phyloP scores from a whole-genome alignment of 768 basidiomycete genomes.

The Psilocybe tampanensis region DNA sequence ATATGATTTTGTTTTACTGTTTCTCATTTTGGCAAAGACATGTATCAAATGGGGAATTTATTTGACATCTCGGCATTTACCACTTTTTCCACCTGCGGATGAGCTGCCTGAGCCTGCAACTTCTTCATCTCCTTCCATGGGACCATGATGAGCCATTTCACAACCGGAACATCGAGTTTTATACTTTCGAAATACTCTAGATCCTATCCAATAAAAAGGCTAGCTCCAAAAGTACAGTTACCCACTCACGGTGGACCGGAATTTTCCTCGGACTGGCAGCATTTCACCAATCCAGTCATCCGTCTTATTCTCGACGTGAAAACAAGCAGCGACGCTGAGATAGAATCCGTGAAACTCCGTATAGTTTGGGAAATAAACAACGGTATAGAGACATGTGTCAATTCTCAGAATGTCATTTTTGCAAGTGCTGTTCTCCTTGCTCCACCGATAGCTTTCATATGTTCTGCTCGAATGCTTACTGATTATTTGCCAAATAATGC shows the following conservation, averaged over 20 bases:
- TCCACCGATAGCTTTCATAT: not conserved
- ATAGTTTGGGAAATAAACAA: conserved; percentile 63
- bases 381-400: conserved; percentile 36
- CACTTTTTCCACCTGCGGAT: too few species aligned
- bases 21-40: too few species aligned
- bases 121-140: not conserved
- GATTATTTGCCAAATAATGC: conserved; percentile 6
- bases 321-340: conserved; percentile 47
- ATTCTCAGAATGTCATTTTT: conserved; percentile 63
- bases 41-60: too few species aligned
- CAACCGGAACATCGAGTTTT: conserved; percentile 61
- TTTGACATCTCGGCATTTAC: too few species aligned
- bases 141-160: conserved; percentile 50
- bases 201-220: conserved; percentile 47
- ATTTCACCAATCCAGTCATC: conserved; percentile 72
- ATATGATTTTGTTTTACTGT: too few species aligned
- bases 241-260: conserved; percentile 22
- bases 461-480: not conserved
- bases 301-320: conserved; percentile 63
- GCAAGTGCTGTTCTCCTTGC: conserved; percentile 43
- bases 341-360: conserved; percentile 66
- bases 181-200: conserved; percentile 67
- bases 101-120: too few species aligned
- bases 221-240: conserved; percentile 8
- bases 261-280: conserved; percentile 66